These are phyloP conservation scores for Mycocentrospora acerina DNA, from an alignment of 2,329 filamentous ascomycete species.

Conservation along the genomic window DNA sequence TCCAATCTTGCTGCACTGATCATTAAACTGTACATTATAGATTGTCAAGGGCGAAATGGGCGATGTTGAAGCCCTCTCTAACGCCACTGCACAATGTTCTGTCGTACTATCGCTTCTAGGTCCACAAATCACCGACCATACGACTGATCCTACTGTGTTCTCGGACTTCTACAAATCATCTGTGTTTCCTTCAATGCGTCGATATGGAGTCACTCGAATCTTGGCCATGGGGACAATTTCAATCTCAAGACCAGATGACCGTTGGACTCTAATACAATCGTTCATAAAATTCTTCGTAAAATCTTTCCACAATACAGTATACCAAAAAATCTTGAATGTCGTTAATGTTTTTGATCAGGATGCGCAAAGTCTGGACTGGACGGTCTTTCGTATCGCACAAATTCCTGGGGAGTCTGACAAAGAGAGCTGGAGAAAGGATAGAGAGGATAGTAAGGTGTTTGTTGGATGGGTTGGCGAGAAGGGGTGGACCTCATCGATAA, in stretches of 20 bases:
- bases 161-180: conserved; percentile 1
- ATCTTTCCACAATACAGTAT: not conserved
- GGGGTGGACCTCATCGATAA: conserved; percentile 5
- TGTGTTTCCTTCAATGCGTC: conserved; percentile 1
- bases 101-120: conserved; percentile 3
- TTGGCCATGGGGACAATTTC: conserved; percentile 3
- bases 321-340: conserved; percentile 1
- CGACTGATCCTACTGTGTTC: not conserved
- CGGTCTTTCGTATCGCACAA: conserved; percentile 3
- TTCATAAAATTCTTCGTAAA: conserved; percentile 1
- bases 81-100: not conserved
- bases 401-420: conserved; percentile 4
- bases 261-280: not conserved
- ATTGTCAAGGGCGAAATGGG: conserved; percentile 1
- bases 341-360: not conserved
- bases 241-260: conserved; percentile 1
- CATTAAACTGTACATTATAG: no score
- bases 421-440: conserved; percentile 4
- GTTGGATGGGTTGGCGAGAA: conserved; percentile 4
- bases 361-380: conserved; percentile 5
- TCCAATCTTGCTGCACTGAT: no score
- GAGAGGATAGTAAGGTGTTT: conserved; percentile 4
- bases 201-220: not conserved
- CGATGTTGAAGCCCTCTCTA: not conserved
- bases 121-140: not conserved